These are phyloP conservation scores for Cercospora sojina DNA, from an alignment of 2,329 filamentous ascomycete species.

Conservation along the genomic window DNA sequence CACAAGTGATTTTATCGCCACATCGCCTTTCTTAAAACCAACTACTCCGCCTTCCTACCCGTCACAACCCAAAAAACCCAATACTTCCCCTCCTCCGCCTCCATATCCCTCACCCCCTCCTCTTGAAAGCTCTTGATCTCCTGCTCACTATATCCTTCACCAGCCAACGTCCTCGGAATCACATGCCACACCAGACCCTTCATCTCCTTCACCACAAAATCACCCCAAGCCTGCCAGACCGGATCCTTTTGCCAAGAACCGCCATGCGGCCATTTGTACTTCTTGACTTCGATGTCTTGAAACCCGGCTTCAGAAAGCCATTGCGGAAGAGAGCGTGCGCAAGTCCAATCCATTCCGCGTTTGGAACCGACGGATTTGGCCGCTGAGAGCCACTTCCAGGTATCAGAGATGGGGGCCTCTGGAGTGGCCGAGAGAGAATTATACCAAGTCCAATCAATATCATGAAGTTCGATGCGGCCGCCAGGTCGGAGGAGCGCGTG, in stretches of 20 bases:
- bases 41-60: slow-evolving; percentile 11
- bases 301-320: slow-evolving; percentile 27
- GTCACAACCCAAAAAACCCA: slow-evolving; percentile 19
- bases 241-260: slow-evolving; percentile 8
- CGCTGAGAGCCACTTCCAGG: slow-evolving; percentile 22
- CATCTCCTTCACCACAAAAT: slow-evolving; percentile 16
- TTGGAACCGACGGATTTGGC: slow-evolving; percentile 2
- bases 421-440: neutral
- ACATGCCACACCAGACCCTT: slow-evolving; percentile 14
- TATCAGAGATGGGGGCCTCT: slow-evolving; percentile 12
- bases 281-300: slow-evolving; percentile 20
- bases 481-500: slow-evolving; percentile 22
- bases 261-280: slow-evolving; percentile 24
- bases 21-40: neutral
- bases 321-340: neutral
- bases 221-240: slow-evolving; percentile 16
- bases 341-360: slow-evolving; percentile 6
- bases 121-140: slow-evolving; percentile 14
- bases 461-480: slow-evolving; percentile 27
- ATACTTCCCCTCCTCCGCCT: slow-evolving; percentile 18
- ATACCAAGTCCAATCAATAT: slow-evolving; percentile 22
- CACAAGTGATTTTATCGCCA: neutral
- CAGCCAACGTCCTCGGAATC: slow-evolving; percentile 12
- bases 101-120: slow-evolving; percentile 11
- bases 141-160: slow-evolving; percentile 10